Percentiles rank a stretch among this genome's conserved stretches.
These are phyloP conservation scores for Nemania sp. DNA, from an alignment of 2,329 filamentous ascomycete genomes.

Conservation along the genomic window DNA sequence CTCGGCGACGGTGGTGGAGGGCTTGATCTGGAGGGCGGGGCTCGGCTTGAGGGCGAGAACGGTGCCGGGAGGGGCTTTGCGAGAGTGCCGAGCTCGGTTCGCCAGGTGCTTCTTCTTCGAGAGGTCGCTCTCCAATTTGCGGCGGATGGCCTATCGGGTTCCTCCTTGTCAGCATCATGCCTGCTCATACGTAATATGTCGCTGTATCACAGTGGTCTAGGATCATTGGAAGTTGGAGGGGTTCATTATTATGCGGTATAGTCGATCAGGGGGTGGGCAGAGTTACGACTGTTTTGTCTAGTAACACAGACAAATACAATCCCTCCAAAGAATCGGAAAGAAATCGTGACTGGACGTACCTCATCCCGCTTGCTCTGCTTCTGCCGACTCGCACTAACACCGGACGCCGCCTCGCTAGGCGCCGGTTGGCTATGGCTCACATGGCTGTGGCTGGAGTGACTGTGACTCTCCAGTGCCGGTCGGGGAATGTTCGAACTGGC, in stretches of 20 bases:
- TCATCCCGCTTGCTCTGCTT: conserved; percentile 98
- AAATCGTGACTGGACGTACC: conserved; percentile 71
- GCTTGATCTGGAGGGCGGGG: conserved; percentile 96
- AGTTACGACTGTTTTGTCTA: not conserved
- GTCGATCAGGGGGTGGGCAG: not conserved
- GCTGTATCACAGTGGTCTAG: no score
- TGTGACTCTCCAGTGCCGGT: conserved; percentile 65
- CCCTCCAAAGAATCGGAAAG: no score
- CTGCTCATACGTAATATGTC: no score
- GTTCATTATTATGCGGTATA: conserved; percentile 13
- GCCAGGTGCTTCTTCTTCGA: conserved; percentile 92
- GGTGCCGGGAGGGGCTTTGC: conserved; percentile 93
- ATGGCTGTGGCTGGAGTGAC: conserved; percentile 39
- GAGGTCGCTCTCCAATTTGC: conserved; percentile 95
- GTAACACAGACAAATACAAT: conserved; percentile 7
- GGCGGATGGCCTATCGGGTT: conserved; percentile 84
- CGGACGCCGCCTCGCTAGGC: conserved; percentile 65
- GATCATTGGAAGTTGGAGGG: conserved; percentile 13
- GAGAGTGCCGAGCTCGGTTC: conserved; percentile 77
- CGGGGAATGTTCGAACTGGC: conserved; percentile 69
- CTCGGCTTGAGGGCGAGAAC: conserved; percentile 95
- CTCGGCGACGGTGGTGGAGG: conserved; percentile 88
- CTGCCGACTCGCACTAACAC: conserved; percentile 86
- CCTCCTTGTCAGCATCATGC: conserved; percentile 41
- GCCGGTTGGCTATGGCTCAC: conserved; percentile 44